Conservation (phyloP, 2,329 filamentous ascomycete species). For the Cadophora gregata region DNA sequence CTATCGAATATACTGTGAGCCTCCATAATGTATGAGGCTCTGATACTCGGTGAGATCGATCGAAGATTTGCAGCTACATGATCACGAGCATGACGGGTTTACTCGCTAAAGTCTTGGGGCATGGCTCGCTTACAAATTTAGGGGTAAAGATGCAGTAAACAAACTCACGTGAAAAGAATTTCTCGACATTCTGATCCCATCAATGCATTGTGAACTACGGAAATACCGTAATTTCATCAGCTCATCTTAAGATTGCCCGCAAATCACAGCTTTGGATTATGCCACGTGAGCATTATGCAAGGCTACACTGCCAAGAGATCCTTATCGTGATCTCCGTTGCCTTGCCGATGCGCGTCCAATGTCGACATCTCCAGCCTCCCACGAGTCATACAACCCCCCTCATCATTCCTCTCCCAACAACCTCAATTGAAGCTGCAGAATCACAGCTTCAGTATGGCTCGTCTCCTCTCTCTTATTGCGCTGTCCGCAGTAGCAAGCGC, state of each 20-base stretch:
- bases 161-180: not conserved
- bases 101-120: not conserved
- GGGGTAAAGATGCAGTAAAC: not conserved
- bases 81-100: not conserved
- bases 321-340: constrained; percentile 21
- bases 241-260: not conserved
- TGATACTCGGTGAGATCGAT: not conserved
- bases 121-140: not conserved
- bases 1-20: too few species aligned
- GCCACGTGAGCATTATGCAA: constrained; percentile 20
- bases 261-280: not conserved
- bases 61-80: not conserved
- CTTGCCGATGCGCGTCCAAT: constrained; percentile 17
- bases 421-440: constrained; percentile 1
- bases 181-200: too few species aligned
- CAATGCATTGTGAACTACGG: not conserved
- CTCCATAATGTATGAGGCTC: too few species aligned
- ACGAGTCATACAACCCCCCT: not conserved
- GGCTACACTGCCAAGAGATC: constrained; percentile 24
- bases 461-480: constrained; percentile 22
- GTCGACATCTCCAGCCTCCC: constrained; percentile 4
- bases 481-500: constrained; percentile 30
- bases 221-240: not conserved
- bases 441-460: constrained; percentile 29
- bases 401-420: not conserved